Evolutionary conservation across 2,329 filamentous ascomycete species (phyloP), one percentile per base, ranked within the genome.

Genomic region (Geosmithia morbida): DNA sequence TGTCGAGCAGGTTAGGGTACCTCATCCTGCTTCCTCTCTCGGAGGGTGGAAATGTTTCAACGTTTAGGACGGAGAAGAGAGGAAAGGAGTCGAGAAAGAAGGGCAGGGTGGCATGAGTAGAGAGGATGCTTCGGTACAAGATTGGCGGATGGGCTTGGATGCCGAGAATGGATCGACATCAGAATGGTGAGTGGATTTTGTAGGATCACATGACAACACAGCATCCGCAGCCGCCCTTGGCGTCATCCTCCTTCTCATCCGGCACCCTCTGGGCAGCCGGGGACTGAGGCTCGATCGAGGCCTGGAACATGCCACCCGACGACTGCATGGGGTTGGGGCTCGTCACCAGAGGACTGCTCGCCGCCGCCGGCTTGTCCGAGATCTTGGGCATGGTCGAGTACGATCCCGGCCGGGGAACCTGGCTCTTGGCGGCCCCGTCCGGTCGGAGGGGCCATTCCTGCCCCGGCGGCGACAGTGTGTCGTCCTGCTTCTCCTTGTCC

Each of bases 371-470:
- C 48, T 61, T 65, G 53, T 65, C 61, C 5, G 60, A 59, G 41
- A 80, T 79, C 60, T 68, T 78, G 41, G 77, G 77, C 70, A 81
- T 81, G 16, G 77, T 79, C 40, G 78, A 79, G 58, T 81, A 82
- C 11, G 68, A 67, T 48, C 66, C 71, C 46, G 60, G 60, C 17
- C 63, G 60, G 20, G 66, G 59, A 4, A 65, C 66, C 16, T 73
- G 71, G 51, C 69, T 75, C 59, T 71, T 75, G 6, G 67, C 49
- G 33, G 33, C 33, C 3, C 55, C 61, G 26, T 70, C 67, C 1
- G 64, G 56, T 49, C 68, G 74, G 20, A 83, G 61, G 1, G 80
- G 80, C 80, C 80, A 83, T 51, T 81, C 75, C n/a, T 66, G 56
- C 16, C 49, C 57, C 26, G 45, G 50, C 47, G 52, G 55, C 19